Evolutionary conservation across 1,284 basidiomycete genomes (phyloP).

Genomic region (Ceratobasidium sp.): DNA sequence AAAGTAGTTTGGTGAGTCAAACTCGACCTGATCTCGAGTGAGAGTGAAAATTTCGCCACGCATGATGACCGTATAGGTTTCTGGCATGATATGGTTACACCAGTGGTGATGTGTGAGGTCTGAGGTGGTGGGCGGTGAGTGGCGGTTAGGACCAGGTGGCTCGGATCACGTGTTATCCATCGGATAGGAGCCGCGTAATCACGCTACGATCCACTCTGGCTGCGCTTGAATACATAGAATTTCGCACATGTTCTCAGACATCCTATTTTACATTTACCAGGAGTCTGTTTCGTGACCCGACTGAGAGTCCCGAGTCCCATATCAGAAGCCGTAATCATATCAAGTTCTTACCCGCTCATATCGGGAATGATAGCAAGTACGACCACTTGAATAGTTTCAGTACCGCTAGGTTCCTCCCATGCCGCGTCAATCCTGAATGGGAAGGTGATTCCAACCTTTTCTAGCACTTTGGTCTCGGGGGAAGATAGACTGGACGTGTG

Average conservation of each 20-base stretch:
- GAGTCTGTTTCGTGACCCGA: too few relatives aligned
- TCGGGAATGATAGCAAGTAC: conserved; percentile 9
- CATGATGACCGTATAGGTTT: not conserved
- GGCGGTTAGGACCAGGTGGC: not conserved
- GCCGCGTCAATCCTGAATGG: conserved; percentile 1
- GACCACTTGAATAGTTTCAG: not conserved
- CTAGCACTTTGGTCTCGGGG: not conserved
- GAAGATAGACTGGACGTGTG: conserved; percentile 2
- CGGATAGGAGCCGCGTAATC: too few relatives aligned
- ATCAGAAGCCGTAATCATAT: not conserved
- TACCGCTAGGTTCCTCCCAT: conserved; percentile 10
- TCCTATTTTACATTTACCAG: too few relatives aligned
- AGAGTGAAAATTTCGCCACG: not conserved
- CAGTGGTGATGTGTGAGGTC: too few relatives aligned
- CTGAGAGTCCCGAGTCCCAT: not conserved
- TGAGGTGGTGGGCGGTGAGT: too few relatives aligned
- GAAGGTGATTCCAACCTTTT: conserved; percentile 8
- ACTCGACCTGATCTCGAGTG: not conserved
- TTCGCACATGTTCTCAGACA: too few relatives aligned
- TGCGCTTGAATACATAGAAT: too few relatives aligned
- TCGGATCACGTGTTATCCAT: not conserved
- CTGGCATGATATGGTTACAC: not conserved
- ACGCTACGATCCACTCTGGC: too few relatives aligned
- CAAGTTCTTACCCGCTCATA: not conserved
- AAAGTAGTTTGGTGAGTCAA: conserved; percentile 9